A percentile compares a stretch with the other conserved stretches of the same genome.
Conservation (phyloP, 192 early-diverging fungal genomes). For the Coemansia sp. region DNA sequence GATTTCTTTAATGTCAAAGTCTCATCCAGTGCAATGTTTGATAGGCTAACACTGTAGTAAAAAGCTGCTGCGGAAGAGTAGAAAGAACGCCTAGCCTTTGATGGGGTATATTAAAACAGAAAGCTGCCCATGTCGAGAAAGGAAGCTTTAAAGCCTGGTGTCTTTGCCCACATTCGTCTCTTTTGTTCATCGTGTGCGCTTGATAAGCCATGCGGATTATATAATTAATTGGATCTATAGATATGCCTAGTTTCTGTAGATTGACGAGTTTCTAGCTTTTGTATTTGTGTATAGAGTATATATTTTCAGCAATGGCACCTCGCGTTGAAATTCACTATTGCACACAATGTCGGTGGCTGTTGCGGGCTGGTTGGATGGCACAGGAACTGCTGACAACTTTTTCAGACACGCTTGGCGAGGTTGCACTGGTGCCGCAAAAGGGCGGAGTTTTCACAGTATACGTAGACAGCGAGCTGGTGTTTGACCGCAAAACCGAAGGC, state of each 20-base stretch:
- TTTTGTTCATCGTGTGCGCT: too few species aligned
- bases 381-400: conserved; percentile 73
- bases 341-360: conserved; percentile 59
- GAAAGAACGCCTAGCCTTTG: too few species aligned
- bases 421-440: conserved; percentile 64
- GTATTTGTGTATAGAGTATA: neutral
- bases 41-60: too few species aligned
- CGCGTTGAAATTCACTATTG: conserved; percentile 58
- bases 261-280: neutral
- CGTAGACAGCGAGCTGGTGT: conserved; percentile 46
- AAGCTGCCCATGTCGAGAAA: too few species aligned
- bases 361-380: conserved; percentile 67
- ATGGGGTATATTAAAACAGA: too few species aligned
- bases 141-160: neutral
- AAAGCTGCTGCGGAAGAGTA: too few species aligned
- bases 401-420: conserved; percentile 61
- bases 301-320: conserved; percentile 10
- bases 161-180: neutral
- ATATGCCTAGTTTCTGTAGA: neutral
- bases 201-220: neutral
- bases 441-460: conserved; percentile 39
- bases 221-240: neutral
- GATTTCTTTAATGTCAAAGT: too few species aligned
- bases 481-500: conserved; percentile 64
- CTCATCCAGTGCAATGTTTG: too few species aligned